Conservation (phyloP, 23 red algal genomes). For the Gracilaria domingensis region DNA sequence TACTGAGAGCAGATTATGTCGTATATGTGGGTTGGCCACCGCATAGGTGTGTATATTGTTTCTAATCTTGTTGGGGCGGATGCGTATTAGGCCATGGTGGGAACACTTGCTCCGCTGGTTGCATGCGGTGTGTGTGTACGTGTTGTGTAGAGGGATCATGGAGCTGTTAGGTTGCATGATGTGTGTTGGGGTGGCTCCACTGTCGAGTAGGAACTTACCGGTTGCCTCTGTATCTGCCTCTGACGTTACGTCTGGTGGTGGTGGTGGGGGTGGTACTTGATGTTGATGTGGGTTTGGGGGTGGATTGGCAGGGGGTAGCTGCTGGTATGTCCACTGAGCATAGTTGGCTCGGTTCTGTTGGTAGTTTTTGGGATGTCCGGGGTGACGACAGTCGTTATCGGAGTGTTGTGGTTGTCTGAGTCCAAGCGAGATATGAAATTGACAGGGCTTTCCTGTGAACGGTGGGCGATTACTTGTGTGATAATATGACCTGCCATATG, state of each 20-base stretch:
- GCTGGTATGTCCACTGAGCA: background rate
- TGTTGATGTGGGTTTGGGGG: background rate
- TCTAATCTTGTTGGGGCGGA: background rate
- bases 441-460: too few species aligned
- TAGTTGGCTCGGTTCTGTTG: background rate
- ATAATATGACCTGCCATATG: too few species aligned
- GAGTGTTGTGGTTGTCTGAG: background rate
- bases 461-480: too few species aligned
- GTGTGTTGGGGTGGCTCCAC: background rate
- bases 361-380: background rate
- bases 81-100: background rate
- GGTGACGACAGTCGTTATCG: conserved; percentile 17
- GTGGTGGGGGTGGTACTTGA: background rate
- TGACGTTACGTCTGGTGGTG: background rate
- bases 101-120: background rate
- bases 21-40: too few species aligned
- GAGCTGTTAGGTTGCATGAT: background rate
- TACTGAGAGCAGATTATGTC: too few species aligned
- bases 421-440: too few species aligned
- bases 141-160: background rate
- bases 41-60: too few species aligned
- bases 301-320: background rate
- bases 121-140: background rate
- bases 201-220: conserved; percentile 1
- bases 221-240: background rate